Evolutionary conservation across 2,329 filamentous ascomycete species (phyloP).

Genomic region (Xylaria multiplex): DNA sequence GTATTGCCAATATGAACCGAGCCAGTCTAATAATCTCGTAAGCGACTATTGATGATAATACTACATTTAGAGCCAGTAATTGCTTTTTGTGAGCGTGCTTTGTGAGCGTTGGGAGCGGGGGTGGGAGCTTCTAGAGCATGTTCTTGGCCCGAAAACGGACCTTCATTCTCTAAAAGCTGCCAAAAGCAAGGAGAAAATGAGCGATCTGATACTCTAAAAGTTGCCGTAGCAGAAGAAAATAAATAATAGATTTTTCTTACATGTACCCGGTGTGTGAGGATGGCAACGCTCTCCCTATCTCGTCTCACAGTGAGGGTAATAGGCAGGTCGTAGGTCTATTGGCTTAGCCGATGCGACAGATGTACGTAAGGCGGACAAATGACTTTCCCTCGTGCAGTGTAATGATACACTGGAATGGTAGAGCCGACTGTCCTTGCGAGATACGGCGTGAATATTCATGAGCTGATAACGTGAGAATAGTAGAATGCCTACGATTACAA

Average conservation of each 20-base stretch:
- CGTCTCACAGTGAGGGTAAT: neutral
- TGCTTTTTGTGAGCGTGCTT: too few species aligned
- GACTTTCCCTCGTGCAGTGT: neutral
- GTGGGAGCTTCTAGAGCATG: too few species aligned
- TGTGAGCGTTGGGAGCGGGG: too few species aligned
- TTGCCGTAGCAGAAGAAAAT: too few species aligned
- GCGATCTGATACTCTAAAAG: too few species aligned
- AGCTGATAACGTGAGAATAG: neutral
- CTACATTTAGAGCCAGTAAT: too few species aligned
- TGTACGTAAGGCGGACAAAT: slow-evolving; percentile 14
- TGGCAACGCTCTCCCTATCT: neutral
- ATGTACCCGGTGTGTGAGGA: neutral
- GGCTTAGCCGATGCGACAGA: neutral
- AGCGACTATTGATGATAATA: neutral
- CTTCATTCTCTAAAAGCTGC: too few species aligned
- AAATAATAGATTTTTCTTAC: too few species aligned
- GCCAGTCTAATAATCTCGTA: neutral
- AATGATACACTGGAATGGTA: neutral
- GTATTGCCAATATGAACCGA: neutral
- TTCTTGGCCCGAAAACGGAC: too few species aligned
- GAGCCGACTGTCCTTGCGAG: neutral
- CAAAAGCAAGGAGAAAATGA: too few species aligned
- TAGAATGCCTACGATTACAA: slow-evolving; percentile 20
- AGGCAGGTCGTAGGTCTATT: neutral
- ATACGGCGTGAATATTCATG: neutral